These are phyloP conservation scores for Miamiensis avidus DNA, from an alignment of 169 alveolate species.

Conservation along the genomic window DNA sequence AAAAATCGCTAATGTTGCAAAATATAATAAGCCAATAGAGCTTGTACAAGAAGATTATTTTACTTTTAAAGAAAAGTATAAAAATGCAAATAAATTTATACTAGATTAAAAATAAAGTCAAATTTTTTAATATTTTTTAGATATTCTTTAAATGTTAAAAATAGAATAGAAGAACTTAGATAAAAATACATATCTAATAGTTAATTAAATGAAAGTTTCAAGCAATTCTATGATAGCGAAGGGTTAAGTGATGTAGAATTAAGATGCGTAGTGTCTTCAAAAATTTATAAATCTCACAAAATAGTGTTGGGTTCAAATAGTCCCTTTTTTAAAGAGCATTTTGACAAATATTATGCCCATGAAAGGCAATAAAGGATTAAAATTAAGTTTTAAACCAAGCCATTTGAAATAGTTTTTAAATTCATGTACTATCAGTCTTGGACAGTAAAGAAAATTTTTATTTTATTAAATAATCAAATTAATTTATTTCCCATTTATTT, in stretches of 20 bases:
- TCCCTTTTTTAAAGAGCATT: not conserved
- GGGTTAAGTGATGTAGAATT: not conserved
- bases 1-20: too few relatives aligned
- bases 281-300: not conserved
- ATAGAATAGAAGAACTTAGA: not conserved
- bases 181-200: too few relatives aligned
- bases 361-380: not conserved
- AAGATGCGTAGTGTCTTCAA: not conserved
- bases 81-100: too few relatives aligned
- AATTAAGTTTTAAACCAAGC: not conserved
- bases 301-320: not conserved
- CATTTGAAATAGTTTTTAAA: not conserved
- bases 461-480: too few relatives aligned
- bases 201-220: not conserved
- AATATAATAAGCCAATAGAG: too few relatives aligned
- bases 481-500: too few relatives aligned
- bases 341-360: not conserved
- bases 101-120: too few relatives aligned
- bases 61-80: too few relatives aligned
- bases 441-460: not conserved
- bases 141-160: not conserved
- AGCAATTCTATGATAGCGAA: too few relatives aligned
- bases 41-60: too few relatives aligned
- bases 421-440: not conserved
- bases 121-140: not conserved